Evolutionary conservation across 345 rosid genomes (phyloP).

Genomic region (Crucihimalaya himalaica): DNA sequence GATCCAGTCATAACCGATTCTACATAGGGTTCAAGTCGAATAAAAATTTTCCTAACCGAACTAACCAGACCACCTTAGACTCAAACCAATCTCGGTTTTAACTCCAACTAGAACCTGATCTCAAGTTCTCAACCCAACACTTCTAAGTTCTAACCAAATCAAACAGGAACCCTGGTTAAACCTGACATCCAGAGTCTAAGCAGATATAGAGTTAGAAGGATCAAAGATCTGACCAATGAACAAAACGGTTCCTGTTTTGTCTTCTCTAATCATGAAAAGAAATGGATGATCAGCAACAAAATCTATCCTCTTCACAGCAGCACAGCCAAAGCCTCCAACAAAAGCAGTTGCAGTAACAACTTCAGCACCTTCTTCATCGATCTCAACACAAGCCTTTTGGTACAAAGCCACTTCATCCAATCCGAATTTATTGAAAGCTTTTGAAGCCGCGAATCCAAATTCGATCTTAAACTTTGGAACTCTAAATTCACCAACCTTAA

Average conservation of each 20-base stretch:
- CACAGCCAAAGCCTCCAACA: background rate
- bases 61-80: too few relatives aligned
- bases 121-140: too few relatives aligned
- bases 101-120: too few relatives aligned
- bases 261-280: slow-evolving; percentile 18
- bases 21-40: too few relatives aligned
- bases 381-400: slow-evolving; percentile 19
- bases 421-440: background rate
- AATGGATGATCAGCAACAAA: slow-evolving; percentile 32
- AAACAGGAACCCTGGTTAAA: background rate
- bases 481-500: background rate
- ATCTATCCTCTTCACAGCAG: background rate
- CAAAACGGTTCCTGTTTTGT: background rate
- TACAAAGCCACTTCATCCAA: background rate
- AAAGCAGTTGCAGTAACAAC: background rate
- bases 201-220: slow-evolving; percentile 18
- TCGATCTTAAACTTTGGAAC: slow-evolving; percentile 29
- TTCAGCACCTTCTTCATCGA: background rate
- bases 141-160: background rate
- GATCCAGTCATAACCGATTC: too few relatives aligned
- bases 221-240: slow-evolving; percentile 28
- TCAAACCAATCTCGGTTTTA: too few relatives aligned
- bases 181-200: background rate
- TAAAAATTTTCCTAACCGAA: too few relatives aligned
- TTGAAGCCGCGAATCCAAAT: slow-evolving; percentile 12